A percentile compares a stretch with the other conserved stretches of the same genome.
These are phyloP conservation scores for Capsella rubella DNA, from an alignment of 441 rosid species.

Conservation along the genomic window DNA sequence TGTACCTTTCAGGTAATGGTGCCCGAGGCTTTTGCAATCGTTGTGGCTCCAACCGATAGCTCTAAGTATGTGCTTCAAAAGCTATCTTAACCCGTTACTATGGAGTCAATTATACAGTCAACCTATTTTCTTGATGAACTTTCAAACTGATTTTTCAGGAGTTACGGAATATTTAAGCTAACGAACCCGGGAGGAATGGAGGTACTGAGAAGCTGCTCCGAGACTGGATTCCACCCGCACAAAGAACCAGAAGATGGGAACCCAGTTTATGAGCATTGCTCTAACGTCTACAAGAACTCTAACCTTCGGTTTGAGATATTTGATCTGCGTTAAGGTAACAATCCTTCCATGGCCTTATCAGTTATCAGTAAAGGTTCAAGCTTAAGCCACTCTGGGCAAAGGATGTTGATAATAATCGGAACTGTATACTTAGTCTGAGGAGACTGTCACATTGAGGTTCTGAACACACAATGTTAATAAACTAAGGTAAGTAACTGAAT, in stretches of 20 bases:
- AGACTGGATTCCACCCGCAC: constrained; percentile 78
- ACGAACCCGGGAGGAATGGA: constrained; percentile 82
- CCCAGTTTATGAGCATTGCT: constrained; percentile 75
- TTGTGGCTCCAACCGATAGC: constrained; percentile 88
- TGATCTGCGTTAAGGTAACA: constrained; percentile 66
- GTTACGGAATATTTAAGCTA: constrained; percentile 72
- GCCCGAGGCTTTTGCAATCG: constrained; percentile 94
- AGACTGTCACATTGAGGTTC: constrained; percentile 10
- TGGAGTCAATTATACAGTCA: background rate
- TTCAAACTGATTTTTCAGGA: constrained; percentile 48
- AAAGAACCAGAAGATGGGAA: constrained; percentile 68
- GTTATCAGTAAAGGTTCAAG: constrained; percentile 27
- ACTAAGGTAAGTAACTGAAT: background rate
- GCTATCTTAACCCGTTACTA: background rate
- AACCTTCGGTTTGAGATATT: constrained; percentile 90
- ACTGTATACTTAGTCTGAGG: constrained; percentile 7
- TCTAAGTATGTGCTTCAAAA: constrained; percentile 59
- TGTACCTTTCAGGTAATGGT: constrained; percentile 67
- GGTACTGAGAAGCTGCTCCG: constrained; percentile 67
- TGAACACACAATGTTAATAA: constrained; percentile 10
- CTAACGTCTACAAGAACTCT: constrained; percentile 79
- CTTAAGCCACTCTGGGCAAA: constrained; percentile 19
- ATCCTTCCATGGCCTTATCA: constrained; percentile 21
- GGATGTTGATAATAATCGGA: constrained; percentile 9
- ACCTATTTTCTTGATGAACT: background rate